phyloP scores from a whole-genome alignment of 2,329 filamentous ascomycete species.

The Leptosphaerulina australis region DNA sequence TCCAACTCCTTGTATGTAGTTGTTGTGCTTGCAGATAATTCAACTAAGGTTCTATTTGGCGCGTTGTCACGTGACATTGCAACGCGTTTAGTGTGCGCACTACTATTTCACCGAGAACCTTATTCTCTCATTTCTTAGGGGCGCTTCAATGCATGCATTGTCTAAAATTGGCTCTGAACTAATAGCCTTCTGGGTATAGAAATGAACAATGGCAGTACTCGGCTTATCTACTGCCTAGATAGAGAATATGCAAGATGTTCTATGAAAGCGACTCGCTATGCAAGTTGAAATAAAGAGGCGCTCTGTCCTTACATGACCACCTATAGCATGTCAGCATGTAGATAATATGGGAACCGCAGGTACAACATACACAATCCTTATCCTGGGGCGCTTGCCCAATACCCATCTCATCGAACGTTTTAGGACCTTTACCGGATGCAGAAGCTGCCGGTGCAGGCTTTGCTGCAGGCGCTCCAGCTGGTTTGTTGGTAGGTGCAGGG shows the following conservation, averaged over 20 bases:
- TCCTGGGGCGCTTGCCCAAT: slow-evolving; percentile 83
- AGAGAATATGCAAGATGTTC: slow-evolving; percentile 19
- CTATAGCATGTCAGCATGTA: slow-evolving; percentile 24
- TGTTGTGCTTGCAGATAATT: neutral
- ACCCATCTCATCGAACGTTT: slow-evolving; percentile 98
- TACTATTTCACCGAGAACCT: neutral
- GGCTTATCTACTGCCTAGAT: slow-evolving; percentile 11
- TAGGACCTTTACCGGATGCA: slow-evolving; percentile 73
- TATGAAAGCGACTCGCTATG: slow-evolving; percentile 28
- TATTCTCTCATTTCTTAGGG: neutral
- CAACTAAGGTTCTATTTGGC: neutral
- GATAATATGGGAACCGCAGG: neutral
- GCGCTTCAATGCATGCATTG: slow-evolving; percentile 1
- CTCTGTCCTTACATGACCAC: slow-evolving; percentile 35
- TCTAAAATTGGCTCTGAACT: neutral
- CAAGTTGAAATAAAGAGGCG: slow-evolving; percentile 11
- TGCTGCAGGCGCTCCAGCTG: slow-evolving; percentile 31
- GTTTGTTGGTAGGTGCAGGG: slow-evolving; percentile 26
- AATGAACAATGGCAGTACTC: slow-evolving; percentile 20
- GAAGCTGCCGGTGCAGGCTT: slow-evolving; percentile 39
- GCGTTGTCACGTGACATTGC: slow-evolving; percentile 10
- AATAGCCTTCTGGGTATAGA: slow-evolving; percentile 9
- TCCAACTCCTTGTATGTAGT: neutral
- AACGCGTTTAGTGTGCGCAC: neutral
- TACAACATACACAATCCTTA: slow-evolving; percentile 79